Percentiles rank a stretch among this genome's conserved stretches.
Conservation (phyloP, 2,329 filamentous ascomycete species). For the Akanthomyces lecanii region DNA sequence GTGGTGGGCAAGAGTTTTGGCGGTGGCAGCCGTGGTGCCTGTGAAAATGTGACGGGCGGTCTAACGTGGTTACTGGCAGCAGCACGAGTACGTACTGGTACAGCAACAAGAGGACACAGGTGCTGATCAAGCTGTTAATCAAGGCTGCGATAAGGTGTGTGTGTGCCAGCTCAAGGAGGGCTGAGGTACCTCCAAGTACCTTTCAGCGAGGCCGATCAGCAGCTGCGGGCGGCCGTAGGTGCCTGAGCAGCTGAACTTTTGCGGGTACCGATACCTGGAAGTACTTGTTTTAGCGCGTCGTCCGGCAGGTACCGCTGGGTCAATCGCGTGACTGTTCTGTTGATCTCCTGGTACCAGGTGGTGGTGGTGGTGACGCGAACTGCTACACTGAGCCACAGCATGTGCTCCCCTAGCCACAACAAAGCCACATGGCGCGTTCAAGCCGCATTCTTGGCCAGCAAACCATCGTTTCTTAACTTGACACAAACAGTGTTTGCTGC, state of each 20-base stretch:
- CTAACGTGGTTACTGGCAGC: background rate
- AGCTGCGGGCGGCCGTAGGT: background rate
- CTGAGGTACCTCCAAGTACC: background rate
- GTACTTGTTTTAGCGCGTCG: conserved; percentile 10
- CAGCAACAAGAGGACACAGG: conserved; percentile 9
- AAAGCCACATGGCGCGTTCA: conserved; percentile 3
- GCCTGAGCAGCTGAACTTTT: background rate
- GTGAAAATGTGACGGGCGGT: conserved; percentile 4
- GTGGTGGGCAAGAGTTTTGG: conserved; percentile 1
- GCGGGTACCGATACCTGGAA: background rate
- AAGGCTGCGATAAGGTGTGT: background rate
- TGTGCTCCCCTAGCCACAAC: conserved; percentile 1
- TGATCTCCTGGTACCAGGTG: background rate
- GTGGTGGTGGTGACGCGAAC: background rate
- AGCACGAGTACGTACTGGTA: background rate
- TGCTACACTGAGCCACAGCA: background rate
- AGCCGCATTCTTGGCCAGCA: too few relatives aligned
- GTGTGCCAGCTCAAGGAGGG: background rate
- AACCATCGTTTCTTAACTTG: too few relatives aligned
- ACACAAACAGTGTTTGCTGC: too few relatives aligned
- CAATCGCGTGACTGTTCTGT: conserved; percentile 11
- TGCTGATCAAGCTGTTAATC: conserved; percentile 1
- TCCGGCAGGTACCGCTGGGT: conserved; percentile 9
- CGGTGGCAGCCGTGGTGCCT: background rate
- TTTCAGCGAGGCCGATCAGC: background rate